phyloP scores from a whole-genome alignment of 345 rosid species.

The Bruguiera sexangula region DNA sequence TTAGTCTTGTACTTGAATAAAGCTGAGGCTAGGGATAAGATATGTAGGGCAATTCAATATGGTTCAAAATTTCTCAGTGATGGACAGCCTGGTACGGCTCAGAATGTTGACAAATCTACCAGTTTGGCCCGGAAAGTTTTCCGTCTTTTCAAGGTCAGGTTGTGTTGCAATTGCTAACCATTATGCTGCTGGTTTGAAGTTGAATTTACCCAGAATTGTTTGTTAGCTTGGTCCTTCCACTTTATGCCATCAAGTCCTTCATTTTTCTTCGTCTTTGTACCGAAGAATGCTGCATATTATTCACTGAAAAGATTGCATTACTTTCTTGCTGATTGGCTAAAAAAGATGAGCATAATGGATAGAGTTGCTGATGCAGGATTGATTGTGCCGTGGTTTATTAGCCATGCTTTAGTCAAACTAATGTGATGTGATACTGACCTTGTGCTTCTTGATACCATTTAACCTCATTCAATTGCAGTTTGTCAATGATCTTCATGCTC shows the following conservation, averaged over 20 bases:
- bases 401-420: not conserved
- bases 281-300: too few relatives aligned
- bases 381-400: too few relatives aligned
- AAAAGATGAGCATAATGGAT: too few relatives aligned
- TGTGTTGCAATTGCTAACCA: not conserved
- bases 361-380: too few relatives aligned
- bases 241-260: not conserved
- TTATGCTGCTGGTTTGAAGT: not conserved
- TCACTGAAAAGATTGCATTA: too few relatives aligned
- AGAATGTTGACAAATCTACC: slow-evolving; percentile 85
- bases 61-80: slow-evolving; percentile 88
- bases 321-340: too few relatives aligned
- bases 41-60: slow-evolving; percentile 95
- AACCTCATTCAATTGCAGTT: slow-evolving; percentile 53
- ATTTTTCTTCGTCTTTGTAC: not conserved
- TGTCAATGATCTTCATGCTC: slow-evolving; percentile 82
- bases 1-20: slow-evolving; percentile 80
- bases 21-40: slow-evolving; percentile 99
- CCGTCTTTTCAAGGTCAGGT: slow-evolving; percentile 80
- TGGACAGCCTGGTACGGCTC: slow-evolving; percentile 94
- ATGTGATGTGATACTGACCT: slow-evolving; percentile 10
- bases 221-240: not conserved
- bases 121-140: slow-evolving; percentile 98
- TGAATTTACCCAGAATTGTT: not conserved
- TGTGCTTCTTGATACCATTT: not conserved